Conservation (phyloP, 306 rosid species). For the Acacia confusa region DNA sequence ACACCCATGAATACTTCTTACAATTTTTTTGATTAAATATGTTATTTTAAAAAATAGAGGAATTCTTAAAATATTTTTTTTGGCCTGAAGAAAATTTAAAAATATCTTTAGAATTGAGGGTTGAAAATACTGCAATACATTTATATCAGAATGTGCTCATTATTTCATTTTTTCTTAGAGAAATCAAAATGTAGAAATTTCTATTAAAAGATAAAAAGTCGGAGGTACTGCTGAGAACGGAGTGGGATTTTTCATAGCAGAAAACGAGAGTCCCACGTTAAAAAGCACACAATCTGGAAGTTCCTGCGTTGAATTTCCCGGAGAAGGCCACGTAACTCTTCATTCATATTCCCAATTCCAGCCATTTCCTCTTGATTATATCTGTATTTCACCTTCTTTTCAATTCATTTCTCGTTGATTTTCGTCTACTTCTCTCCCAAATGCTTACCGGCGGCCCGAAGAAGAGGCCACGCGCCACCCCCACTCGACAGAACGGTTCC, state of each 20-base stretch:
- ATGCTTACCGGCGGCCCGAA: slow-evolving; percentile 31
- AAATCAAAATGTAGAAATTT: too few species aligned
- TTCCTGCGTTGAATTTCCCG: background rate
- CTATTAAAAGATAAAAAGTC: background rate
- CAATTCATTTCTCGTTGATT: background rate
- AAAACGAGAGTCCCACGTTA: background rate
- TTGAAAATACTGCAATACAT: too few species aligned
- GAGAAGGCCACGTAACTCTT: background rate
- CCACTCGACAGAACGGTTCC: slow-evolving; percentile 29
- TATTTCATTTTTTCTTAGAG: too few species aligned
- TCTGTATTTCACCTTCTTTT: background rate
- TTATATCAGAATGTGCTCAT: too few species aligned
- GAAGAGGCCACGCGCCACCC: slow-evolving; percentile 52
- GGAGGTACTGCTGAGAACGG: background rate
- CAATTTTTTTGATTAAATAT: too few species aligned
- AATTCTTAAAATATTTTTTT: too few species aligned
- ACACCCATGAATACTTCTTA: background rate
- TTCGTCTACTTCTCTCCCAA: background rate
- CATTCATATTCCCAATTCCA: background rate
- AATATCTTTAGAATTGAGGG: too few species aligned
- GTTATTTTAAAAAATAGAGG: too few species aligned
- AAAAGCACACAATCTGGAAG: background rate
- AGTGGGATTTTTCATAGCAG: background rate
- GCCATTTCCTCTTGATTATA: background rate
- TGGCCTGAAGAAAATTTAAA: too few species aligned